Evolutionary conservation across 192 early-diverging fungal genomes (phyloP).

Genomic region (Coemansia sp.): DNA sequence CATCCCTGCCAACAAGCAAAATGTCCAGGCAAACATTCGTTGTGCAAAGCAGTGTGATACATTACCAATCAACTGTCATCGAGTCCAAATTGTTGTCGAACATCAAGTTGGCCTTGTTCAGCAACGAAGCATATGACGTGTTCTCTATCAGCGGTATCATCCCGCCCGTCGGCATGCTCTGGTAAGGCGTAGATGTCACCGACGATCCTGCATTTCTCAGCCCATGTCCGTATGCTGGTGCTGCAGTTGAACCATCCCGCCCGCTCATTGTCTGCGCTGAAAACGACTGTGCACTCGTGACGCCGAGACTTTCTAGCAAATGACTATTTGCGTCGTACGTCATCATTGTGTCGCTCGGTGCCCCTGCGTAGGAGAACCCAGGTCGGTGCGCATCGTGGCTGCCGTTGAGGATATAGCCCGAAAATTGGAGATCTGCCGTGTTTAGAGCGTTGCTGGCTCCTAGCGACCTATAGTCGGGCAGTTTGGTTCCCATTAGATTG

Average conservation of each 20-base stretch:
- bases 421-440: conserved; percentile 45
- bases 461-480: conserved; percentile 9
- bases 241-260: not conserved
- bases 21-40: not conserved
- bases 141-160: conserved; percentile 34
- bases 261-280: not conserved
- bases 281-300: conserved; percentile 4
- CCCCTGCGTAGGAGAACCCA: not conserved
- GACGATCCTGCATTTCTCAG: conserved; percentile 6
- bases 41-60: not conserved
- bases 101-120: conserved; percentile 74
- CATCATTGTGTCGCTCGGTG: not conserved
- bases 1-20: not conserved
- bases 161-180: conserved; percentile 18
- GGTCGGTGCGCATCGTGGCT: conserved; percentile 12
- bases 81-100: conserved; percentile 68
- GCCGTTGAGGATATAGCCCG: conserved; percentile 39
- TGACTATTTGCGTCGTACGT: conserved; percentile 9
- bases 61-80: conserved; percentile 66
- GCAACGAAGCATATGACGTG: conserved; percentile 61
- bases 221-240: not conserved
- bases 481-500: not conserved
- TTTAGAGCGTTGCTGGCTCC: conserved; percentile 23
- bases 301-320: conserved; percentile 14
- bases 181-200: conserved; percentile 19